Evolutionary conservation across 441 rosid genomes (phyloP).

Genomic region (Erodium trifolium): DNA sequence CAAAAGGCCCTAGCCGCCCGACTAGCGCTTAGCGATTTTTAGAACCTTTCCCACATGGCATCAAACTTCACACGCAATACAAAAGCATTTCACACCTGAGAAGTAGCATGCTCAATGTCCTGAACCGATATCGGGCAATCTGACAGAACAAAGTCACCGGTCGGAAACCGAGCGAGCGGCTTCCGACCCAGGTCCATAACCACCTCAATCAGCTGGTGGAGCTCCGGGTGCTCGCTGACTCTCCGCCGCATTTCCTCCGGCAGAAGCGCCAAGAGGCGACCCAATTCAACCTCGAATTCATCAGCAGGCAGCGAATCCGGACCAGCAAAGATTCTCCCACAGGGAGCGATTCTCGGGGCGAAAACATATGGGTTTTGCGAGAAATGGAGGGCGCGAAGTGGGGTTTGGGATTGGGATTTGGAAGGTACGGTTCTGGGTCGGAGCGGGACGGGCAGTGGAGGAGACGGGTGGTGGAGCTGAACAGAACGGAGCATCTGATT

Average conservation of each 20-base stretch:
- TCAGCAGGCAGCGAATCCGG: slow-evolving; percentile 26
- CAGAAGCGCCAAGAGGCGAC: slow-evolving; percentile 54
- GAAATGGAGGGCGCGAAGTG: neutral
- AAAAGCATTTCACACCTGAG: slow-evolving; percentile 39
- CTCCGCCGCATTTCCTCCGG: slow-evolving; percentile 58
- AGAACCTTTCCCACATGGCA: too few species aligned
- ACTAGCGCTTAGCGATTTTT: too few species aligned
- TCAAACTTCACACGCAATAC: neutral
- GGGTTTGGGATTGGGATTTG: too few species aligned
- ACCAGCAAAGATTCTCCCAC: slow-evolving; percentile 12
- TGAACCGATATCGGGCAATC: slow-evolving; percentile 44
- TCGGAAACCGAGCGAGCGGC: slow-evolving; percentile 82
- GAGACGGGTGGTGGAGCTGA: too few species aligned
- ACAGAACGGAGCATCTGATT: slow-evolving; percentile 32
- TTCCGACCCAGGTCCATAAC: slow-evolving; percentile 86
- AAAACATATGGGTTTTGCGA: neutral
- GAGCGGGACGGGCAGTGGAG: too few species aligned
- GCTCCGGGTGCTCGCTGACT: slow-evolving; percentile 52
- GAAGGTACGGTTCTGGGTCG: too few species aligned
- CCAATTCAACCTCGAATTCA: slow-evolving; percentile 53
- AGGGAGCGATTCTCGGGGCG: slow-evolving; percentile 13
- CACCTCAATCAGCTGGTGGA: slow-evolving; percentile 58
- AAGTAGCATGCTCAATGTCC: slow-evolving; percentile 56
- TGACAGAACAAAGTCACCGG: slow-evolving; percentile 63
- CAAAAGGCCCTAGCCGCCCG: too few species aligned